Evolutionary conservation across 768 basidiomycete species (phyloP).

Genomic region (Tylopilus plumbeoviolaceoides): DNA sequence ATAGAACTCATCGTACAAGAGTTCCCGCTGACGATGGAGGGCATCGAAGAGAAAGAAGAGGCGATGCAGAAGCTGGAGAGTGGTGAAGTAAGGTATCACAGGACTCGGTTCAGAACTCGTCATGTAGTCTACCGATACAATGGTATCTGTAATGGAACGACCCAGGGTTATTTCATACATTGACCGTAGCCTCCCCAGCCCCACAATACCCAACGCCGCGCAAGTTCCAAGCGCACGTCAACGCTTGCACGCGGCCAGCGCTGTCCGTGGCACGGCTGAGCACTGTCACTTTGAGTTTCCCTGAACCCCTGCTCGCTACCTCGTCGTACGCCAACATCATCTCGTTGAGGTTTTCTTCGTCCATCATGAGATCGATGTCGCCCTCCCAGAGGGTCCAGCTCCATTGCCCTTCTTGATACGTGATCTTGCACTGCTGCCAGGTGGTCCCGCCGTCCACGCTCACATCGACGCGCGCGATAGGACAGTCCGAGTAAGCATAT

Average conservation of each 20-base stretch:
- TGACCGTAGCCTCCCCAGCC: constrained; percentile 22
- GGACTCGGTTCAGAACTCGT: background rate
- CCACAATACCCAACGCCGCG: constrained; percentile 52
- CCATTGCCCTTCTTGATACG: constrained; percentile 61
- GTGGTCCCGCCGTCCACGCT: constrained; percentile 48
- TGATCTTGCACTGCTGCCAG: constrained; percentile 50
- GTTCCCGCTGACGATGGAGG: constrained; percentile 24
- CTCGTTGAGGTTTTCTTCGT: constrained; percentile 19
- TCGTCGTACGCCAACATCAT: background rate
- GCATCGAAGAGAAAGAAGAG: constrained; percentile 23
- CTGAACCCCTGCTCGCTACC: constrained; percentile 7
- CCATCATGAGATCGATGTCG: constrained; percentile 33
- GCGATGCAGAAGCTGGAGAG: background rate
- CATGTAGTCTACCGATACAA: no score
- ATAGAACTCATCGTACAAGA: constrained; percentile 21
- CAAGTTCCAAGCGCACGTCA: constrained; percentile 57
- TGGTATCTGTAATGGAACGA: background rate
- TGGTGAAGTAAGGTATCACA: constrained; percentile 21
- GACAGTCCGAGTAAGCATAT: constrained; percentile 51
- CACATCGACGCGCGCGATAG: constrained; percentile 47
- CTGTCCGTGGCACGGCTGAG: constrained; percentile 52
- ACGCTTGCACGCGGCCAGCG: constrained; percentile 45
- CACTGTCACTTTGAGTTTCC: constrained; percentile 20
- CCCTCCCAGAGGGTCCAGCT: constrained; percentile 74
- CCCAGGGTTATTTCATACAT: background rate